Evolutionary conservation across 148 eudicot genomes (phyloP), one percentile per base, ranked within the genome.

Genomic region (Fagopyrum homotropicum): DNA sequence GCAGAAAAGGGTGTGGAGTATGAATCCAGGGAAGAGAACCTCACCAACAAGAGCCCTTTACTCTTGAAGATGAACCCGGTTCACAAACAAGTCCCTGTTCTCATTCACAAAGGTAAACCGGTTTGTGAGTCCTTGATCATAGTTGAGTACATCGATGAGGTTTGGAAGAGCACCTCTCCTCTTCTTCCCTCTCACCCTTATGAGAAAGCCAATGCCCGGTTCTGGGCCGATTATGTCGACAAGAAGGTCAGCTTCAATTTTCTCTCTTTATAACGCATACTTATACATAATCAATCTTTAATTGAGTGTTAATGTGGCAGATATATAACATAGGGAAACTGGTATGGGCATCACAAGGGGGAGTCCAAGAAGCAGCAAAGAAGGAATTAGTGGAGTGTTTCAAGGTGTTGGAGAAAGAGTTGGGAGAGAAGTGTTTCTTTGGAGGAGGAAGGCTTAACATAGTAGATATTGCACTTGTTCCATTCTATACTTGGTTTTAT

Each of bases 201-300:
- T 12, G 70, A 76, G 43, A 73, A 81, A 50, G 85, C 91, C 54
- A 79, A 74, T 11, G 88, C 88, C 15, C 81, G 89, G 19, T 87
- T 87, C 45, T 89, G 88, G 93, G 85, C 81, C 66, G 85, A 89
- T 57, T 87, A 56, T 64, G 55, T 85, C 17, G 93, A 89, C 73
- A 84, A 86, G 73, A 86, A 78, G 86, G 83, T 80, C 3, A 17
- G 16, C 0, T 57, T 17, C 30, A 12, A 11, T 10, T 12, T 6
- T 9, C 14, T 10, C 52, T n/a, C 7, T 49, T 10, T 49, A 10
- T 9, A 49, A 9, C 11, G 9, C 11, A 14, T 49, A 49, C 56
- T 22, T 22, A 22, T 22, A 22, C 26, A 22, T 35, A 35, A 35
- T 35, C 40, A 35, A 35, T 35, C 40, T 35, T 0, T 0, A 35